phyloP scores from a whole-genome alignment of 148 eudicot genomes.

The Rhododendron vialii region DNA sequence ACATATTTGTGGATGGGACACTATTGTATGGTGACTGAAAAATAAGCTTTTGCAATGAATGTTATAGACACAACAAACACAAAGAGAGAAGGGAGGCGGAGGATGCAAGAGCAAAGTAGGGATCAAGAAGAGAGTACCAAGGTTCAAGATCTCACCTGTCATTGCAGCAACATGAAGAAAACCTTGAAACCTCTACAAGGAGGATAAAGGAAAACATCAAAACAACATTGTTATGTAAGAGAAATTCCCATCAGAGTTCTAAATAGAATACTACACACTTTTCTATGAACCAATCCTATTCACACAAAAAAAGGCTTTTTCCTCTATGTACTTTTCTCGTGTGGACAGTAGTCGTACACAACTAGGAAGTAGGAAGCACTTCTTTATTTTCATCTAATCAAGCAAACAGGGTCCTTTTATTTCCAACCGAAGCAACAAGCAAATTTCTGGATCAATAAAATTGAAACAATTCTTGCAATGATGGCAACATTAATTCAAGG shows the following conservation, averaged over 20 bases:
- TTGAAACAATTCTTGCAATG: too few species aligned
- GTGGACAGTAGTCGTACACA: too few species aligned
- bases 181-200: conserved; percentile 51
- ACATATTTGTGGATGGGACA: background rate
- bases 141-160: conserved; percentile 31
- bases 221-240: background rate
- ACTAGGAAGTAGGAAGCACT: too few species aligned
- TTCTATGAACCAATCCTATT: background rate
- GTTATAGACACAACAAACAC: background rate
- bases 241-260: background rate
- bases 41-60: background rate
- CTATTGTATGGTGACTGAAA: background rate
- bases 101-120: background rate
- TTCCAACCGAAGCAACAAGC: too few species aligned
- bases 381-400: too few species aligned
- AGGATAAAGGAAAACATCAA: background rate
- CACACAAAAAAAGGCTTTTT: background rate
- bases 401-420: too few species aligned
- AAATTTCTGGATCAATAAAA: too few species aligned
- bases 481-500: too few species aligned
- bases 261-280: background rate
- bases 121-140: background rate
- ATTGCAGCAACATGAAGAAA: conserved; percentile 37
- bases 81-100: background rate
- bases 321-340: background rate